phyloP scores from a whole-genome alignment of 2,329 filamentous ascomycete species.

The Falciphora oryzae region DNA sequence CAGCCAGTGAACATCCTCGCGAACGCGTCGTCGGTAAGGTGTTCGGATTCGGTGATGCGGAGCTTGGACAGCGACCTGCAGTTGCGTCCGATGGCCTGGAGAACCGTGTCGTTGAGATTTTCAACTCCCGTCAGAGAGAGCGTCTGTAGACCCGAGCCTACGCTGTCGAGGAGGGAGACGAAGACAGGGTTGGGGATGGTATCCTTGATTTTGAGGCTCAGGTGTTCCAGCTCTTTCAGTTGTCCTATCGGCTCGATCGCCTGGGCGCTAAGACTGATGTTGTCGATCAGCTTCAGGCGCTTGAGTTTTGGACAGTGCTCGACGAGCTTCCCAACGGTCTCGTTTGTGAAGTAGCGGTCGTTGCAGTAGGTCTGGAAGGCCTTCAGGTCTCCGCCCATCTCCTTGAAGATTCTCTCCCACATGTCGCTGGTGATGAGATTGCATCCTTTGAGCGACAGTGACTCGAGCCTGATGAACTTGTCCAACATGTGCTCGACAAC shows the following conservation, averaged over 20 bases:
- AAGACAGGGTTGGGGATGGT: slow-evolving; percentile 52
- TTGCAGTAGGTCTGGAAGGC: slow-evolving; percentile 76
- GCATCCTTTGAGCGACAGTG: slow-evolving; percentile 73
- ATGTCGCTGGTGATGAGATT: slow-evolving; percentile 74
- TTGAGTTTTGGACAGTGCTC: slow-evolving; percentile 61
- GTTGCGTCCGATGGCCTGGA: slow-evolving; percentile 63
- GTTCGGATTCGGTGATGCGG: slow-evolving; percentile 71
- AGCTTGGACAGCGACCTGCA: slow-evolving; percentile 69
- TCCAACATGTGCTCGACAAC: slow-evolving; percentile 76
- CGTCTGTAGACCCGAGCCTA: slow-evolving; percentile 66
- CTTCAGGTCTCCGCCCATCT: slow-evolving; percentile 59
- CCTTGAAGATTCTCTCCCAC: slow-evolving; percentile 65
- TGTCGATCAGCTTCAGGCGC: slow-evolving; percentile 75
- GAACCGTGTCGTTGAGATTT: slow-evolving; percentile 60
- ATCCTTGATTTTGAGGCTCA: slow-evolving; percentile 64
- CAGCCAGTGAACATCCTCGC: slow-evolving; percentile 67
- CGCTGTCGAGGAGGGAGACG: slow-evolving; percentile 50
- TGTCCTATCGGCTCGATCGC: neutral
- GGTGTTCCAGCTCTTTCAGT: slow-evolving; percentile 61
- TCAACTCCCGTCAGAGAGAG: slow-evolving; percentile 69
- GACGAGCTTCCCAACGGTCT: slow-evolving; percentile 57
- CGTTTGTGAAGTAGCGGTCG: slow-evolving; percentile 73
- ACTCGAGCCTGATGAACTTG: slow-evolving; percentile 62
- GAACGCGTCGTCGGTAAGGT: slow-evolving; percentile 71
- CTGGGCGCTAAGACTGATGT: slow-evolving; percentile 59